These are phyloP conservation scores for Penicillium sp. DNA, from an alignment of 2,329 filamentous ascomycete genomes.

Conservation along the genomic window DNA sequence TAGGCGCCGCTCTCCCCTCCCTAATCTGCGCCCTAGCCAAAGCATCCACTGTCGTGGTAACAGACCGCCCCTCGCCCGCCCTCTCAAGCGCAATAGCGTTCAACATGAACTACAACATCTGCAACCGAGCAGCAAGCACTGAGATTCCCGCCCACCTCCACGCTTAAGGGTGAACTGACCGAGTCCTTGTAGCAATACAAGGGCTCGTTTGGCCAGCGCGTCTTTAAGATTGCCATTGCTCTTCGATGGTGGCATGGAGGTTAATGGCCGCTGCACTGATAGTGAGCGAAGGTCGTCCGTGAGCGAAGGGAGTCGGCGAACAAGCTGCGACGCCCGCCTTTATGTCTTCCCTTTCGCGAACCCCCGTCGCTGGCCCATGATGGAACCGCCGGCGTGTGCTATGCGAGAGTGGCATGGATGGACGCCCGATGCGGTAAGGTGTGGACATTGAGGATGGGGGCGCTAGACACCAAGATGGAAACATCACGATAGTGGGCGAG, in stretches of 20 bases:
- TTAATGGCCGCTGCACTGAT: neutral
- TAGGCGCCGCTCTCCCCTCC: no score
- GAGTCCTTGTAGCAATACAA: no score
- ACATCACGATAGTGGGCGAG: neutral
- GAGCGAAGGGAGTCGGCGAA: neutral
- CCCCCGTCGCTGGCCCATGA: neutral
- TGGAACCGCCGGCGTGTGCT: neutral
- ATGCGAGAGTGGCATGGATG: neutral
- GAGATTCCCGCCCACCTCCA: no score
- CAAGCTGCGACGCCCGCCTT: neutral
- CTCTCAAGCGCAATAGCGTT: no score
- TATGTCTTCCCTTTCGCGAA: neutral
- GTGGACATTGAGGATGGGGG: neutral
- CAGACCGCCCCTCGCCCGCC: no score
- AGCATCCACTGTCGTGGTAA: no score
- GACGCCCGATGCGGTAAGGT: neutral
- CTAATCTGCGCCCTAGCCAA: no score
- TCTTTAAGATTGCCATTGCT: neutral
- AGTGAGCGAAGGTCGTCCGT: neutral
- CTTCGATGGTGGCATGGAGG: neutral
- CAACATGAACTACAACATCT: no score
- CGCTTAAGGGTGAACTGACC: no score
- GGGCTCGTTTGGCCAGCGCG: neutral
- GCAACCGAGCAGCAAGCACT: no score
- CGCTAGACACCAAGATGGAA: neutral